phyloP scores from a whole-genome alignment of 768 basidiomycete genomes.

The Astraeus odoratus region DNA sequence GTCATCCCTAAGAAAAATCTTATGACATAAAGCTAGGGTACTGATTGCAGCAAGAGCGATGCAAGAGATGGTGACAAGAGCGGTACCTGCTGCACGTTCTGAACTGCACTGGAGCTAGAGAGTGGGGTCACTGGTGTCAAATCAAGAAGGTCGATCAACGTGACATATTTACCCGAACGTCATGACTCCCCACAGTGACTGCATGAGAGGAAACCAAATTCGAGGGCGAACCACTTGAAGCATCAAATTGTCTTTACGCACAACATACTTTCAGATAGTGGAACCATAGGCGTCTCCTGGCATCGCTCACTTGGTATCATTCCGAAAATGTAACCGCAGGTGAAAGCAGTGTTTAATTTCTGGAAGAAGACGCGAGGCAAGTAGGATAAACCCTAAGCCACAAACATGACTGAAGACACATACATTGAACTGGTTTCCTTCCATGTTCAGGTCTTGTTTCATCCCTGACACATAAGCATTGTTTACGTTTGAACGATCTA shows the following conservation, averaged over 20 bases:
- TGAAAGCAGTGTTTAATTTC: constrained; percentile 67
- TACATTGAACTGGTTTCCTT: constrained; percentile 57
- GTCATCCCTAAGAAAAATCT: constrained; percentile 68
- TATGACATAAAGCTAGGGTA: constrained; percentile 52
- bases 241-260: constrained; percentile 50
- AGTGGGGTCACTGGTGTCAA: no score
- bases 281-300: no score
- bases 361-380: constrained; percentile 15
- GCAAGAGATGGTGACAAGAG: neutral
- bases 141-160: neutral
- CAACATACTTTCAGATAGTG: neutral
- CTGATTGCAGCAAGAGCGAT: neutral
- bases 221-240: constrained; percentile 56
- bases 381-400: no score
- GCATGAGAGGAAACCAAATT: constrained; percentile 61
- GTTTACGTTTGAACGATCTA: constrained; percentile 60
- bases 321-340: constrained; percentile 69
- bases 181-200: constrained; percentile 58
- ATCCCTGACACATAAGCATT: constrained; percentile 80
- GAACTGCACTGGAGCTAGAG: constrained; percentile 47
- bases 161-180: constrained; percentile 46
- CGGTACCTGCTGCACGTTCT: constrained; percentile 48
- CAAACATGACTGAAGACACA: constrained; percentile 5
- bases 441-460: constrained; percentile 64
- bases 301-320: constrained; percentile 54